Evolutionary conservation across 2,329 filamentous ascomycete species (phyloP), one percentile per base, ranked within the genome.

Genomic region (Keithomyces neogunnii): DNA sequence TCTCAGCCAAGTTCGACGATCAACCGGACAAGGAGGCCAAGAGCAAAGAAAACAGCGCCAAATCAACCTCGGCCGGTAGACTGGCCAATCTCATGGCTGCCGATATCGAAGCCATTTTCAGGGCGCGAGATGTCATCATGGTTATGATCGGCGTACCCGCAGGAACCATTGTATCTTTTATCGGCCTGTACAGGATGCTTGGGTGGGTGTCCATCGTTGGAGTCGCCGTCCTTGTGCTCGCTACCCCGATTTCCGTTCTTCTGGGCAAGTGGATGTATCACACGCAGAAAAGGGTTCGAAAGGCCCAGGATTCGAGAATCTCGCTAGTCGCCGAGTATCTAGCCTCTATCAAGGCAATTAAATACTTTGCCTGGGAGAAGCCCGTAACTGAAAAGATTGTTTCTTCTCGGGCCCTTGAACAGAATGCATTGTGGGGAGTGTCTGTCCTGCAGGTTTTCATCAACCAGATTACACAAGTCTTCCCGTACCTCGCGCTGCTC

Each of bases 321-420:
- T 80, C 78, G 1, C 70, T 78, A 26, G 73, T 82, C 19, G 76
- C 77, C 1, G 79, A 82, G 57, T 82, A 81, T 56, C 68, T 82
- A 30, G 66, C 72, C 30, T 80, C 78, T 6, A 81, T 82, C 51
- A 72, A 75, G 9, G 76, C 76, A 13, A 74, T 82, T 63, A 82
- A 82, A 58, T 82, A 81, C 56, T 81, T 82, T 60, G 76, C 76
- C 2, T 82, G 79, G 80, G 79, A 82, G 58, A 69, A 72, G 19
- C 70, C 75, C 33, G 73, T 79, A 54, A 70, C 73, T 9, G 66
- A 73, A n/a, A 73, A 71, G 48, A 74, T 82, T 51, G 69, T 76
- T 32, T 64, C 70, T 4, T 70, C 76, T 9, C 74, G 80, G 2
- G 60, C 65, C 11, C 64, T 69, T 2, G 80, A 82, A 59, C 78